A percentile compares a stretch with the other conserved stretches of the same genome.
Conservation (phyloP, 2,329 filamentous ascomycete genomes). For the Ascosphaera acerosa region DNA sequence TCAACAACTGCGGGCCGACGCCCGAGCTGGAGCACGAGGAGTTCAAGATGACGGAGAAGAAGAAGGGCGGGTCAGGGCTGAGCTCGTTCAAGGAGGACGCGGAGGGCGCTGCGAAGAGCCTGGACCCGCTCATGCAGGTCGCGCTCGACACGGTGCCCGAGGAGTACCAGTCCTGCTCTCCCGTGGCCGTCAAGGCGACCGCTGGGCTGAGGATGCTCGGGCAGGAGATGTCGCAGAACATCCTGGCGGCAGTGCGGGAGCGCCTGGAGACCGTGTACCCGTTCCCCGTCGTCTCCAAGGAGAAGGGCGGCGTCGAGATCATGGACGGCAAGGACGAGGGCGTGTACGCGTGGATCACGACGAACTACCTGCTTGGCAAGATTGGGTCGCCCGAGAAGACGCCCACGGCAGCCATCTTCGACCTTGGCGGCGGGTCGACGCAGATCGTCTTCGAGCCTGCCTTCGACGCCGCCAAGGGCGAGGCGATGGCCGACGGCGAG, state of each 20-base stretch:
- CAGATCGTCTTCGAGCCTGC: constrained; percentile 97
- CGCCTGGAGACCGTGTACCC: constrained; percentile 76
- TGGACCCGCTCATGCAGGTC: constrained; percentile 68
- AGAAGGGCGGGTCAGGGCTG: constrained; percentile 49
- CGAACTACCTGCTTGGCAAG: constrained; percentile 94
- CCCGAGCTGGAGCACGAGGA: constrained; percentile 81
- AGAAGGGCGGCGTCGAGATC: constrained; percentile 71
- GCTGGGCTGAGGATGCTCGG: constrained; percentile 79
- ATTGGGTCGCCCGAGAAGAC: constrained; percentile 80
- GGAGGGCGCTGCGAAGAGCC: constrained; percentile 63
- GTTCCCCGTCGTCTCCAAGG: constrained; percentile 73
- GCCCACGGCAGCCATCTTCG: constrained; percentile 81
- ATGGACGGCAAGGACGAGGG: constrained; percentile 97
- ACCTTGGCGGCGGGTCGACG: constrained; percentile 87
- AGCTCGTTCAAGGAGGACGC: constrained; percentile 75
- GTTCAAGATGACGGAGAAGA: constrained; percentile 83
- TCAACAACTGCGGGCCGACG: constrained; percentile 95
- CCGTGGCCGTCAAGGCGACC: constrained; percentile 92
- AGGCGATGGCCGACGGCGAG: constrained; percentile 70
- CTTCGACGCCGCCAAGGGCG: constrained; percentile 51
- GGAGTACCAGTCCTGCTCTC: constrained; percentile 71
- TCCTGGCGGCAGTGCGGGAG: constrained; percentile 58
- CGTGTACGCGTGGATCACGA: constrained; percentile 97
- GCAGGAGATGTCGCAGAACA: constrained; percentile 51
- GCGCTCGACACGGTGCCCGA: constrained; percentile 69